A percentile compares a stretch with the other conserved stretches of the same genome.
phyloP scores from a whole-genome alignment of 192 early-diverging fungal genomes.

The Dispira simplex region DNA sequence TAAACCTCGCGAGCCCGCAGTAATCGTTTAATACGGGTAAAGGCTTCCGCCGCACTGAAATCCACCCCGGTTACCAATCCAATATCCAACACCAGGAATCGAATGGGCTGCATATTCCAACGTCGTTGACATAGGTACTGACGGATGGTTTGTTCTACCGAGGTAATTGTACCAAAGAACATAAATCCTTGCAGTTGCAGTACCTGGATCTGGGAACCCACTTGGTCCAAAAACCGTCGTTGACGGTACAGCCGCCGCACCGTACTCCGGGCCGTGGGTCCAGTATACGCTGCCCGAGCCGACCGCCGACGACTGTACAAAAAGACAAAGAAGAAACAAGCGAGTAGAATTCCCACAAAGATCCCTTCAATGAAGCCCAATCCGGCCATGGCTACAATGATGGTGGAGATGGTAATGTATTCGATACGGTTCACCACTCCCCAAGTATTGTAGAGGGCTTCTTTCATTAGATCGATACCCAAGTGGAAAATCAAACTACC shows the following conservation, averaged over 20 bases:
- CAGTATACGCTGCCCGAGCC: slow-evolving; percentile 48
- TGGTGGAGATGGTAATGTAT: slow-evolving; percentile 76
- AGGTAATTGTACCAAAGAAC: slow-evolving; percentile 92
- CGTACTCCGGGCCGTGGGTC: slow-evolving; percentile 58
- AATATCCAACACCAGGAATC: slow-evolving; percentile 84
- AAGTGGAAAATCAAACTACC: slow-evolving; percentile 93
- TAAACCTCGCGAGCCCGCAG: slow-evolving; percentile 52
- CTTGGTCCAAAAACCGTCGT: slow-evolving; percentile 68
- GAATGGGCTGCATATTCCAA: slow-evolving; percentile 56
- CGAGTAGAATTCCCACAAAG: slow-evolving; percentile 79
- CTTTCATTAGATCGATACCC: slow-evolving; percentile 84
- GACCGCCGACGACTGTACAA: slow-evolving; percentile 47
- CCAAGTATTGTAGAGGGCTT: slow-evolving; percentile 78
- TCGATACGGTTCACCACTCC: slow-evolving; percentile 72
- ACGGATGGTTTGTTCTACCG: slow-evolving; percentile 57
- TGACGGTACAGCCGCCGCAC: slow-evolving; percentile 81
- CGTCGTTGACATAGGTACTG: slow-evolving; percentile 40
- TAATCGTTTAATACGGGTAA: slow-evolving; percentile 68
- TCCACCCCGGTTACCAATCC: slow-evolving; percentile 72
- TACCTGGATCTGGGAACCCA: slow-evolving; percentile 72
- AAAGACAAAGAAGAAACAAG: slow-evolving; percentile 90
- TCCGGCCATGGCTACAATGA: slow-evolving; percentile 73
- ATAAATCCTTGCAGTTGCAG: slow-evolving; percentile 88
- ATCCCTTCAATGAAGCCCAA: slow-evolving; percentile 98
- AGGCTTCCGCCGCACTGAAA: slow-evolving; percentile 81